A percentile compares a stretch with the other conserved stretches of the same genome.
Evolutionary conservation across 345 rosid species (phyloP).

Genomic region (Rhodamnia argentea): DNA sequence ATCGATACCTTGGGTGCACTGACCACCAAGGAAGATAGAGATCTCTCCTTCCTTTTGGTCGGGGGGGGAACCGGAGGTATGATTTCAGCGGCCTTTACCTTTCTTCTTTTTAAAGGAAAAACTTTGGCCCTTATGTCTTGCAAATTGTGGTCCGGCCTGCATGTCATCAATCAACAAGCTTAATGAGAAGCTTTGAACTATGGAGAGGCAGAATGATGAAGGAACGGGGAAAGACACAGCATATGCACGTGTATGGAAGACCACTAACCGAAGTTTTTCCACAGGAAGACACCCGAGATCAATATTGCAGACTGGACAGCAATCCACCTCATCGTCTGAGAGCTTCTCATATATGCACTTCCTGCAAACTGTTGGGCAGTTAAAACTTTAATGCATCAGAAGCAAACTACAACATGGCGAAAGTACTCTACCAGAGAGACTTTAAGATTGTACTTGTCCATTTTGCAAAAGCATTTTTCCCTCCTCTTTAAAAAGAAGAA

Average conservation of each 20-base stretch:
- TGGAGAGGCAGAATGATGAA: not conserved
- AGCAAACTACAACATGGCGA: not conserved
- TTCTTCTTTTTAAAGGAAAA: constrained; percentile 55
- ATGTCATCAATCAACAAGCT: not conserved
- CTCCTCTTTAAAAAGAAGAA: not conserved
- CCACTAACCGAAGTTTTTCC: constrained; percentile 54
- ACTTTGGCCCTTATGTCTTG: constrained; percentile 64
- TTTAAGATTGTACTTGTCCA: not conserved
- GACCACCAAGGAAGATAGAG: constrained; percentile 56
- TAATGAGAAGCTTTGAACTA: not conserved
- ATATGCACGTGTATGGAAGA: not conserved
- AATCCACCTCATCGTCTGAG: constrained; percentile 52
- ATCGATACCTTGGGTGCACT: constrained; percentile 46
- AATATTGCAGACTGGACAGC: constrained; percentile 65
- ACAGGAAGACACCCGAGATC: constrained; percentile 58
- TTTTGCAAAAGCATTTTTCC: not conserved
- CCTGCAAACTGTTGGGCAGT: constrained; percentile 51
- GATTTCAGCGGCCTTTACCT: constrained; percentile 38
- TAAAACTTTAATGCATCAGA: constrained; percentile 2
- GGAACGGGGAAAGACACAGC: not conserved
- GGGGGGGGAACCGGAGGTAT: constrained; percentile 38
- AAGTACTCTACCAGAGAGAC: not conserved
- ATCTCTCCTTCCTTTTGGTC: constrained; percentile 62
- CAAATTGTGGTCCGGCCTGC: constrained; percentile 72
- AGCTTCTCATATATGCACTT: constrained; percentile 63